Conservation (phyloP, 176 grass and related monocot species). For the Aegilops longissima region DNA sequence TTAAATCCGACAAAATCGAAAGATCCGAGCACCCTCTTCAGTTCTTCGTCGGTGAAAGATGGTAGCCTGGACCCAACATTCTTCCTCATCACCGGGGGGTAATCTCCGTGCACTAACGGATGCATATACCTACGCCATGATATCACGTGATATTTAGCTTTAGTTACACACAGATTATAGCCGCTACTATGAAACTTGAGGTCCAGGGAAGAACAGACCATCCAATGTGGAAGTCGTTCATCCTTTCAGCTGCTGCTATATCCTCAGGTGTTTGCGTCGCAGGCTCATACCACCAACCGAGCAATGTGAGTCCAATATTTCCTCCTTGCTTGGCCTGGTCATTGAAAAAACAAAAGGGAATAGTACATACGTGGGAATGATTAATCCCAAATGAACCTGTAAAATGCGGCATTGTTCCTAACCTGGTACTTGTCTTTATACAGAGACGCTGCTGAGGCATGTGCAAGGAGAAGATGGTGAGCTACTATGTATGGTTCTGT, state of each 20-base stretch:
- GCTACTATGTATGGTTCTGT: conserved; percentile 75
- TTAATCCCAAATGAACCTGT: background rate
- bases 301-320: conserved; percentile 67
- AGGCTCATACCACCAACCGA: conserved; percentile 73
- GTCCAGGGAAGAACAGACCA: conserved; percentile 42
- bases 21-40: no score
- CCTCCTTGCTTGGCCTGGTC: conserved; percentile 72
- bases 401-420: background rate
- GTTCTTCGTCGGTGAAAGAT: no score
- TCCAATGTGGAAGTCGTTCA: conserved; percentile 86
- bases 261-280: conserved; percentile 55
- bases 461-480: conserved; percentile 74
- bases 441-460: conserved; percentile 57
- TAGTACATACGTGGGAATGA: background rate
- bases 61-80: no score
- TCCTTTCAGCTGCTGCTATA: conserved; percentile 66
- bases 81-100: no score
- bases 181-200: no score
- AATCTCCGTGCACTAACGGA: no score
- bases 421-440: conserved; percentile 83
- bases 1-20: no score
- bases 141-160: no score
- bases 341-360: conserved; percentile 12
- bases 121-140: no score
- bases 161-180: no score